Percentiles rank a stretch among this genome's conserved stretches.
Evolutionary conservation across 2,329 filamentous ascomycete genomes (phyloP).

Genomic region (Alternaria sp.): DNA sequence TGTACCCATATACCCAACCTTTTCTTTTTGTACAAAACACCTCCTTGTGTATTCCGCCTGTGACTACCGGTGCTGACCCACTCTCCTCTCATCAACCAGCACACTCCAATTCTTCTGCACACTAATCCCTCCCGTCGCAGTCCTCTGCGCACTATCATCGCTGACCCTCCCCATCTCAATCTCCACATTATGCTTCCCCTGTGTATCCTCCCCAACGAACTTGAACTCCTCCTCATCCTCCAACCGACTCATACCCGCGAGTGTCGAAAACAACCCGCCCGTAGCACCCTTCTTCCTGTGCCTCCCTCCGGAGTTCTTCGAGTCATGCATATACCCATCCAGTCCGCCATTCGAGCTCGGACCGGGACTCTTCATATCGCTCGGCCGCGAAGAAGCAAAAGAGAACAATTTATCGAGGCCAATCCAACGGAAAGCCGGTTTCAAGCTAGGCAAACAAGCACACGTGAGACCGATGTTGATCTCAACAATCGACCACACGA

Average conservation of each 20-base stretch:
- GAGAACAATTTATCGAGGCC: constrained; percentile 28
- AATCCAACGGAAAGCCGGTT: constrained; percentile 21
- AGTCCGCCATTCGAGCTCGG: constrained; percentile 1
- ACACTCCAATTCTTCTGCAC: constrained; percentile 16
- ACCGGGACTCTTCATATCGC: constrained; percentile 15
- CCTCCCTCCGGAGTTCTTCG: constrained; percentile 1
- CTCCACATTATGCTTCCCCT: constrained; percentile 15
- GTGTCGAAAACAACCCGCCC: constrained; percentile 27
- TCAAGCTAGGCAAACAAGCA: constrained; percentile 29
- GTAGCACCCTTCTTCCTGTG: constrained; percentile 29
- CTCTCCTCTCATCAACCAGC: constrained; percentile 7
- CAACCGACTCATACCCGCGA: constrained; percentile 24
- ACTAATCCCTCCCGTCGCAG: not conserved
- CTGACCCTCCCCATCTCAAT: constrained; percentile 14
- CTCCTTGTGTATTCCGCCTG: not conserved
- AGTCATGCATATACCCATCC: not conserved
- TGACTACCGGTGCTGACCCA: not conserved
- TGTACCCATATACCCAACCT: not conserved
- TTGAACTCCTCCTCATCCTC: constrained; percentile 24
- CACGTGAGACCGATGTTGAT: constrained; percentile 32
- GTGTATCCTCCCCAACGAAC: constrained; percentile 11
- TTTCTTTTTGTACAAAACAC: not conserved
- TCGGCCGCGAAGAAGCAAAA: constrained; percentile 21
- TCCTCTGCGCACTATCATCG: constrained; percentile 8
- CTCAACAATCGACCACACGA: constrained; percentile 33